These are phyloP conservation scores for Lactarius deliciosus DNA, from an alignment of 768 basidiomycete species.

Conservation along the genomic window DNA sequence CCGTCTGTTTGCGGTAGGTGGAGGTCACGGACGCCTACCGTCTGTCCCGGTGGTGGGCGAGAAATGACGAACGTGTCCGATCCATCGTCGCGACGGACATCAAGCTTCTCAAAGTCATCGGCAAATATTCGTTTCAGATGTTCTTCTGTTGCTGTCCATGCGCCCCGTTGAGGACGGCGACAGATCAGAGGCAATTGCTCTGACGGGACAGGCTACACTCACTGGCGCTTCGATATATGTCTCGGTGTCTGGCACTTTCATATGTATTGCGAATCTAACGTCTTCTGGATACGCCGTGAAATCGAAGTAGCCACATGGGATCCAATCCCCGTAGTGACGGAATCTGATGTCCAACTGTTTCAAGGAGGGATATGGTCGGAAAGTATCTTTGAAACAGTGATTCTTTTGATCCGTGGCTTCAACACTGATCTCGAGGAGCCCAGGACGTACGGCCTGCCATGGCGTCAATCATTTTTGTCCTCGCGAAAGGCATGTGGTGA, in stretches of 20 bases:
- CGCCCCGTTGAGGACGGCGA: background rate
- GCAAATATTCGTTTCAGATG: background rate
- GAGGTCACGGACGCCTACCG: conserved; percentile 2
- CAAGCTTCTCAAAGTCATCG: conserved; percentile 4
- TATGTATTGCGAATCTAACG: background rate
- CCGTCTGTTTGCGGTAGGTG: background rate
- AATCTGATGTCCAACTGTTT: background rate
- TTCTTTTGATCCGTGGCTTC: background rate
- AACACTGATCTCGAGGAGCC: background rate
- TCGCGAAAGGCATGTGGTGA: background rate
- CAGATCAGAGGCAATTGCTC: background rate
- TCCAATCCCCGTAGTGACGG: background rate
- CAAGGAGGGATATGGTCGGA: conserved; percentile 7
- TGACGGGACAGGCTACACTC: background rate
- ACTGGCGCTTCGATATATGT: background rate
- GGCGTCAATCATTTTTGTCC: background rate
- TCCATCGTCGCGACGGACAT: background rate
- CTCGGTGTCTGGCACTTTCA: background rate
- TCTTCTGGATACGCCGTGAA: conserved; percentile 4
- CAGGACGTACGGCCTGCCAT: background rate
- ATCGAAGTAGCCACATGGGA: conserved; percentile 7
- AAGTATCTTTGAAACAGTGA: background rate
- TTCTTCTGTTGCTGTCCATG: conserved; percentile 1
- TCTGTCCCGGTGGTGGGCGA: background rate
- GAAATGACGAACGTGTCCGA: conserved; percentile 7